Base-by-base conservation (phyloP, 2,329 filamentous ascomycete species). In the Grosmannia serpens region DNA sequence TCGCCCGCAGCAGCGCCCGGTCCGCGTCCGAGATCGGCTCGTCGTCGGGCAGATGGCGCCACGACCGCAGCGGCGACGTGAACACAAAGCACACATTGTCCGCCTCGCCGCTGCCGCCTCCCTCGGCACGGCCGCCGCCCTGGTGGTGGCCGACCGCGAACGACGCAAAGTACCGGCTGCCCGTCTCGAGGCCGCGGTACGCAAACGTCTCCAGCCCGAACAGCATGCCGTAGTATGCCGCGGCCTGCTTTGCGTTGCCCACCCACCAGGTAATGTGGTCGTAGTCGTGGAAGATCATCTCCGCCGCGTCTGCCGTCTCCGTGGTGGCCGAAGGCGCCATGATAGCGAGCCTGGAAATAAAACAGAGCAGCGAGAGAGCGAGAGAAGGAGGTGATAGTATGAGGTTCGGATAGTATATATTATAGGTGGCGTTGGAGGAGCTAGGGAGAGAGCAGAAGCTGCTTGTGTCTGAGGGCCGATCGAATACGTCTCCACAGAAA, bases 181-280 rank as follows among this genome's bases (percentile, higher is more conserved):
- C 90, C 0, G 91, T 96, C 73, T 96, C 91, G 6, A 96, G 84
- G 6, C 91, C 92, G 47, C 82, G 82, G 73, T 96, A 95, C 62
- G 92, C 92, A 59, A 96, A 73, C 24, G 82, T 83, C 67, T 82
- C 77, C 76, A 96, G 96, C 58, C 90, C 91, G 77, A 96, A 91
- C 64, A 91, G 87, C 13, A 83, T 86, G 65, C 87, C 86, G 75
- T 96, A 96, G 75, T 89, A 96, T 17, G 87, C 82, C 46, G 91
- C 91, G 3, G 91, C 89, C 77, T 96, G 91, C 75, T 96, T 96
- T 66, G 92, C 91, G 70, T 97, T 97, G 69, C 91, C 91, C 33
- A 96, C 92, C 77, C 90, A 96, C 91, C 91, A 96, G 65, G 90
- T 91, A 59, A 96, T 83, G 73, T 96, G 89, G 74, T 96, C 89